phyloP scores from a whole-genome alignment of 2,329 filamentous ascomycete species.

The Epicoccum nigrum region DNA sequence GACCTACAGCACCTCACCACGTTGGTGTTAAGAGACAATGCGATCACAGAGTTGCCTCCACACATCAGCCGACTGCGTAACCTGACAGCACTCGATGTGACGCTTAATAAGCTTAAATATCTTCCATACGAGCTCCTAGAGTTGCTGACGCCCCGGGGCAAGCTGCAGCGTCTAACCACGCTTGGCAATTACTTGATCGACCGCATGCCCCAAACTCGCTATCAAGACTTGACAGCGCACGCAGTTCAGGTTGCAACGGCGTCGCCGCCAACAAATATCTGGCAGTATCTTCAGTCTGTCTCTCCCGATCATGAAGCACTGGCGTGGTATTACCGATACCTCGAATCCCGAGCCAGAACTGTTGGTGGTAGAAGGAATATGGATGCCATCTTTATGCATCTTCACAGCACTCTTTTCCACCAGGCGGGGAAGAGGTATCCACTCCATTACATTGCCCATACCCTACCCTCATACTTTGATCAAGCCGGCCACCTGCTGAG shows the following conservation, averaged over 20 bases:
- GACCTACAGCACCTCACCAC: conserved; percentile 32
- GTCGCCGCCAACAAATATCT: neutral
- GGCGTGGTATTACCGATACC: conserved; percentile 24
- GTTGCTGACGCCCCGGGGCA: conserved; percentile 25
- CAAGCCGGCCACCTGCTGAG: conserved; percentile 22
- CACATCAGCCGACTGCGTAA: conserved; percentile 29
- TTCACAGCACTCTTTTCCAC: too few species aligned
- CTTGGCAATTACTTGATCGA: conserved; percentile 25
- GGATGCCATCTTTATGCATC: too few species aligned
- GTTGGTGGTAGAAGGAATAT: too few species aligned
- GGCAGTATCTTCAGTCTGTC: too few species aligned
- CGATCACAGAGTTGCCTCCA: conserved; percentile 37
- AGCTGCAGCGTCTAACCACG: conserved; percentile 19
- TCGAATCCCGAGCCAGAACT: too few species aligned
- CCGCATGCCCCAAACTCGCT: too few species aligned
- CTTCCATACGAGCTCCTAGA: conserved; percentile 37
- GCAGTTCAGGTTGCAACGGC: conserved; percentile 2
- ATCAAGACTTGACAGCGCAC: too few species aligned
- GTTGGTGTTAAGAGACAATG: conserved; percentile 32
- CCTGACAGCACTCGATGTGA: conserved; percentile 30
- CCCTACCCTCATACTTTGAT: conserved; percentile 31
- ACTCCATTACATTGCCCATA: conserved; percentile 20
- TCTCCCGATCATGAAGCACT: conserved; percentile 19
- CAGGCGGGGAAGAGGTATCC: conserved; percentile 3
- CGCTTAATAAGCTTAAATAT: conserved; percentile 28